Evolutionary conservation across 176 grass and related monocot genomes (phyloP).

Genomic region (Pharus latifolius): DNA sequence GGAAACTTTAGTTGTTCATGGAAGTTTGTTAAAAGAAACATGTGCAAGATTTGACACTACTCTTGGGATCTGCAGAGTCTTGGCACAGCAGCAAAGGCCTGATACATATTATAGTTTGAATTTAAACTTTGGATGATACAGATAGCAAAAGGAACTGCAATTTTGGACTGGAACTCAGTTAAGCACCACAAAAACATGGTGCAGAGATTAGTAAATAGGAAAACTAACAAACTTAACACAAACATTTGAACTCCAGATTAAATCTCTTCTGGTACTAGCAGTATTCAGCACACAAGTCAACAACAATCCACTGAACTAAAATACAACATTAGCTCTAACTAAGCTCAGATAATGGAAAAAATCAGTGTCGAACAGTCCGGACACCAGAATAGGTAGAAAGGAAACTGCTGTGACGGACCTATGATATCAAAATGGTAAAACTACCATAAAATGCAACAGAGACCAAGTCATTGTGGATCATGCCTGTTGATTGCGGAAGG

Average conservation of each 20-base stretch:
- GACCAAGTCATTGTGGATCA: not conserved
- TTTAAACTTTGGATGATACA: not conserved
- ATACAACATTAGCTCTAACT: not conserved
- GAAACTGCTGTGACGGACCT: not conserved
- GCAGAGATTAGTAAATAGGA: no score
- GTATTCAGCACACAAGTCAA: not conserved
- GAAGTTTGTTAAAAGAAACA: not conserved
- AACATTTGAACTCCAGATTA: not conserved
- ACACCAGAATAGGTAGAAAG: not conserved
- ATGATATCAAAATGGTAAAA: not conserved
- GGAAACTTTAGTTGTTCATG: not conserved
- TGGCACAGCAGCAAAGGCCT: not conserved
- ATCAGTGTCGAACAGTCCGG: constrained; percentile 8
- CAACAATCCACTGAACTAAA: not conserved
- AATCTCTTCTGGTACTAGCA: not conserved
- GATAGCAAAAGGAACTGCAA: not conserved
- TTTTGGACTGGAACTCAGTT: not conserved
- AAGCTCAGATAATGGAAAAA: not conserved
- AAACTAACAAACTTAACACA: not conserved
- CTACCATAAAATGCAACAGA: constrained; percentile 10
- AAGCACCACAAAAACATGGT: not conserved
- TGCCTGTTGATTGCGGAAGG: constrained; percentile 79
- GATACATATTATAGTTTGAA: not conserved
- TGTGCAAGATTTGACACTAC: not conserved
- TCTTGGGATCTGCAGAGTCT: not conserved